Percentiles rank a stretch among this genome's conserved stretches.
Conservation (phyloP, 2,329 filamentous ascomycete species). For the Mycosphaerelloides madeirae region DNA sequence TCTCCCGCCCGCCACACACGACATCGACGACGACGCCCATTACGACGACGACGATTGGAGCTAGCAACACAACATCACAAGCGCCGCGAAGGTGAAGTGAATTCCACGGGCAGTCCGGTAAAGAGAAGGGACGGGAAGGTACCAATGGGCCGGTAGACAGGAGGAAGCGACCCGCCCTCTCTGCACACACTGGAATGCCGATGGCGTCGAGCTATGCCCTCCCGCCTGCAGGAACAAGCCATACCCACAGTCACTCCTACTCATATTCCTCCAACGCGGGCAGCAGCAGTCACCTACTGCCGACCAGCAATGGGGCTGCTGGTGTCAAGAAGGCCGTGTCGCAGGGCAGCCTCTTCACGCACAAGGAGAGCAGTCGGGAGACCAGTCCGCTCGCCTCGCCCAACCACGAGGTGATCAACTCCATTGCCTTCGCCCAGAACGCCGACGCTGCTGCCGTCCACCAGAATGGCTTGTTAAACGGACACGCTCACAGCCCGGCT, state of each 20-base stretch:
- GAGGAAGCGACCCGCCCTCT: conserved; percentile 10
- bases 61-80: too few relatives aligned
- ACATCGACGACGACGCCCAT: not conserved
- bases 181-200: not conserved
- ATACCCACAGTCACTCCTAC: not conserved
- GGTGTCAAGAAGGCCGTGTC: conserved; percentile 19
- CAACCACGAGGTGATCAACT: conserved; percentile 5
- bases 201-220: conserved; percentile 47
- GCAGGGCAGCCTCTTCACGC: conserved; percentile 24
- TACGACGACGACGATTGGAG: conserved; percentile 14
- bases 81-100: too few relatives aligned
- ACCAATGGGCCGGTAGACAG: not conserved
- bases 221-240: conserved; percentile 26
- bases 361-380: conserved; percentile 28
- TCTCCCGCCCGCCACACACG: not conserved
- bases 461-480: conserved; percentile 11
- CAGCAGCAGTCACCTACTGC: not conserved
- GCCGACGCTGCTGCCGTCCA: conserved; percentile 21
- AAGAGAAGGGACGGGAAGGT: not conserved
- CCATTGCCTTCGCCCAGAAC: conserved; percentile 9
- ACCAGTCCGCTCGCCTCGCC: conserved; percentile 26
- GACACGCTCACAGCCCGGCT: conserved; percentile 11
- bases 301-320: conserved; percentile 6
- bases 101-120: too few relatives aligned
- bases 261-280: not conserved